Base-by-base conservation (phyloP, 352 stramenopile species). In the Saprolegnia parasitica region DNA sequence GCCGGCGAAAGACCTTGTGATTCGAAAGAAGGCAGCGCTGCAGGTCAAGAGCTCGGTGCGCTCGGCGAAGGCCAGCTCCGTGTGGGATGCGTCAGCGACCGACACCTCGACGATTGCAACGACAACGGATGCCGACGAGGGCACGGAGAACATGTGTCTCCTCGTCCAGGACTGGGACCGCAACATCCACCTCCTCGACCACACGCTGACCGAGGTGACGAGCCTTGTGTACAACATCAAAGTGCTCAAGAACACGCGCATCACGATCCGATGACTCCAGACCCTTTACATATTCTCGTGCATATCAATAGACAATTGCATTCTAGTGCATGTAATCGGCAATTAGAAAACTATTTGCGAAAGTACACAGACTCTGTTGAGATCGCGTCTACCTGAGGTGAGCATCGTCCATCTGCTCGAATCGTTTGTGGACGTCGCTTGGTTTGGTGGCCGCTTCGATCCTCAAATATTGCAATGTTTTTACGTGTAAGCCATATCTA, bases 171-270 rank as follows among this genome's bases (percentile, higher is more conserved):
- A 49, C 18, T n/a, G 13, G 11, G 42, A 49, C 18, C 42, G 42
- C 1, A 49, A 67, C 40, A 35, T 67, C 40, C 58, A 67, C 45
- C 58, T 67, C 21, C 37, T 56, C 1, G 58, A 67, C 58, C 21
- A 56, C 58, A 20, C 15, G 18, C 58, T 67, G n/a, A 42, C n/a
- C 11, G 58, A 67, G 16, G 58, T 67, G 20, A 67, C 49, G 24
- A 56, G 45, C 42, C 58, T 67, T 11, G 11, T 42, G 58, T 67
- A 55, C 45, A 56, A 56, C 58, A 67, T 67, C 21, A 67, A 67
- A 20, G 20, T 67, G 5, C 42, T 67, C 20, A 40, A 42, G 13
- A 67, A 67, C 32, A 56, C 58, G 13, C 15, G 40, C 0, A 29
- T 67, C 29, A 42, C 50, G 4, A 55, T 67, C 40, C 6, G 21